These are phyloP conservation scores for Picochlorum sp. DNA, from an alignment of 139 green algal species.

Conservation along the genomic window DNA sequence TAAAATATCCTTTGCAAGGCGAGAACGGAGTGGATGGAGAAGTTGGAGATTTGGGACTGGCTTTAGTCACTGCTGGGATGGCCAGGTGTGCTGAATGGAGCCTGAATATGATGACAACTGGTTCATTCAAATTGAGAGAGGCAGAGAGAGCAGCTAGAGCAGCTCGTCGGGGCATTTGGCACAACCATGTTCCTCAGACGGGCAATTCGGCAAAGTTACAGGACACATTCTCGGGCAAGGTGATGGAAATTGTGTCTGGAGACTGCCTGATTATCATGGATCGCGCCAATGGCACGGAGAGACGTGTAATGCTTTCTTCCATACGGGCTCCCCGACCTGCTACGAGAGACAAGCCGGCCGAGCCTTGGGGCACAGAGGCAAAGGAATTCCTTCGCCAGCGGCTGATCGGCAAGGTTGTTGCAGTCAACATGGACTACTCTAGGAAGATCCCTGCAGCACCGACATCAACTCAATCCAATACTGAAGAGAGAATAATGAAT, in stretches of 20 bases:
- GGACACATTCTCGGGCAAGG: slow-evolving; percentile 65
- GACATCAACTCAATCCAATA: slow-evolving; percentile 5
- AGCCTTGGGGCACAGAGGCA: slow-evolving; percentile 74
- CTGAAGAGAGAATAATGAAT: slow-evolving; percentile 45
- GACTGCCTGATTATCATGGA: slow-evolving; percentile 85
- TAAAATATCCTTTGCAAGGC: slow-evolving; percentile 15
- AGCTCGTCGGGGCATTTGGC: slow-evolving; percentile 62
- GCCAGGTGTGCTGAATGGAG: slow-evolving; percentile 74
- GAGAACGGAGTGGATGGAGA: neutral
- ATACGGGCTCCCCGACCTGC: slow-evolving; percentile 73
- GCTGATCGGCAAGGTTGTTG: slow-evolving; percentile 63
- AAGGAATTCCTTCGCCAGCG: slow-evolving; percentile 77
- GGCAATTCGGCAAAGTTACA: slow-evolving; percentile 57
- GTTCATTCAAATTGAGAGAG: slow-evolving; percentile 58
- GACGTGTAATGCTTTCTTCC: slow-evolving; percentile 73
- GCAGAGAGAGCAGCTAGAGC: slow-evolving; percentile 77
- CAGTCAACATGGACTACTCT: slow-evolving; percentile 88
- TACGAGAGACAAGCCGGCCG: slow-evolving; percentile 51
- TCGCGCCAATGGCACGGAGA: slow-evolving; percentile 49
- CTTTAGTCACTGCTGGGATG: slow-evolving; percentile 50
- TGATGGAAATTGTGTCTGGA: slow-evolving; percentile 83
- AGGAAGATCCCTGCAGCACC: slow-evolving; percentile 56
- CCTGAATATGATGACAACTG: slow-evolving; percentile 61
- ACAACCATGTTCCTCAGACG: slow-evolving; percentile 61
- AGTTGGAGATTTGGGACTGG: slow-evolving; percentile 50